A percentile compares a stretch with the other conserved stretches of the same genome.
Evolutionary conservation across 2,329 filamentous ascomycete genomes (phyloP).

Genomic region (Paramyrothecium sp.): DNA sequence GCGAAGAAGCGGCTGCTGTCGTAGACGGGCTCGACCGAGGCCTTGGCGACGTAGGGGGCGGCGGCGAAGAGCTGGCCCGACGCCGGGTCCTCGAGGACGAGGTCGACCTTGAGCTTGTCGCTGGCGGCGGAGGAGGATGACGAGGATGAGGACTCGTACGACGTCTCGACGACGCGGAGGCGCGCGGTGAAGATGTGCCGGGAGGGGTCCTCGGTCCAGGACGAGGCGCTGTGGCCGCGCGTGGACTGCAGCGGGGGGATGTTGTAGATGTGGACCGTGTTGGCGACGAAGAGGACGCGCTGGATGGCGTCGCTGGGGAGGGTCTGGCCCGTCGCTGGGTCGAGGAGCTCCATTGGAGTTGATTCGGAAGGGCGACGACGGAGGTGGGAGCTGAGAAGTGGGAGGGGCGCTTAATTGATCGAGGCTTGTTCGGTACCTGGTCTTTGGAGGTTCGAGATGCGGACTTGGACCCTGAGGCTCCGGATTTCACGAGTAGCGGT

Average conservation of each 20-base stretch:
- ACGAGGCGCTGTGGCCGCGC: conserved; percentile 74
- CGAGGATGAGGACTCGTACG: conserved; percentile 38
- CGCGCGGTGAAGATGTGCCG: conserved; percentile 85
- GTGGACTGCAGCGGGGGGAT: conserved; percentile 78
- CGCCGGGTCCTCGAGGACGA: conserved; percentile 74
- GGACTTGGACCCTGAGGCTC: too few relatives aligned
- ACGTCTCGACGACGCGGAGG: conserved; percentile 75
- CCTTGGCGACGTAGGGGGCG: conserved; percentile 68
- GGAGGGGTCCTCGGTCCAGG: conserved; percentile 71
- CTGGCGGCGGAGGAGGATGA: conserved; percentile 25
- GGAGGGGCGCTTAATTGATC: too few relatives aligned
- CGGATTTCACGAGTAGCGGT: too few relatives aligned
- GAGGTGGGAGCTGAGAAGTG: not conserved
- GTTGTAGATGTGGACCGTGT: conserved; percentile 79
- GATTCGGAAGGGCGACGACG: not conserved
- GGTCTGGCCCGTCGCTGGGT: conserved; percentile 68
- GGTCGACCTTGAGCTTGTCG: conserved; percentile 66
- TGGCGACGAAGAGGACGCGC: conserved; percentile 75
- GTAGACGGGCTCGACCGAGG: conserved; percentile 71
- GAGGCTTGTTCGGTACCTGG: too few relatives aligned
- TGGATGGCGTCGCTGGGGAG: conserved; percentile 78
- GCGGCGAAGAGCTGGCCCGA: conserved; percentile 79
- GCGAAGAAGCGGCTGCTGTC: conserved; percentile 86
- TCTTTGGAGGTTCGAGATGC: too few relatives aligned
- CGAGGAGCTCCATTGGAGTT: conserved; percentile 57